phyloP scores from a whole-genome alignment of 345 rosid genomes.

The Linum tenue region DNA sequence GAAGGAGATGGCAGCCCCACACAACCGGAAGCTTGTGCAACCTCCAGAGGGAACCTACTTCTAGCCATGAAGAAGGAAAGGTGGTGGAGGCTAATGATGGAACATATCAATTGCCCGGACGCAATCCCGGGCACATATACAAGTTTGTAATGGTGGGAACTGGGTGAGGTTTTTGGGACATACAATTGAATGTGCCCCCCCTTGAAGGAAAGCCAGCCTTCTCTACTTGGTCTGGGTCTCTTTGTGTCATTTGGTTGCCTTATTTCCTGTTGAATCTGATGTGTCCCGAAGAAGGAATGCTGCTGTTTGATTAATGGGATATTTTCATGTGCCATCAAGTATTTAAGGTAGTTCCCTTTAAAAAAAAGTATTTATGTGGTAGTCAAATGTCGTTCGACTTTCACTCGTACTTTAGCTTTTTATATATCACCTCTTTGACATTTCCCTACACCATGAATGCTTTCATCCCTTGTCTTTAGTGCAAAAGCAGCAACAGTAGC shows the following conservation, averaged over 20 bases:
- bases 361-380: no score
- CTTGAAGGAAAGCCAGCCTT: not conserved
- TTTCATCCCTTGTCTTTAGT: no score
- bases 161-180: not conserved
- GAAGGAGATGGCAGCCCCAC: slow-evolving; percentile 68
- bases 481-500: no score
- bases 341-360: not conserved
- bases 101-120: not conserved
- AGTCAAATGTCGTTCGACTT: no score
- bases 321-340: not conserved
- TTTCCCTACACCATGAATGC: no score
- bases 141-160: not conserved
- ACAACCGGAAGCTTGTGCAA: slow-evolving; percentile 22
- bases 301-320: slow-evolving; percentile 4
- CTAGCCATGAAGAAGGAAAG: slow-evolving; percentile 19
- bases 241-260: not conserved
- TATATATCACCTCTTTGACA: no score
- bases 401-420: no score
- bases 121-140: not conserved
- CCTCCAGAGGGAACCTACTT: slow-evolving; percentile 82
- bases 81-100: not conserved
- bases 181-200: not conserved
- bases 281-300: not conserved
- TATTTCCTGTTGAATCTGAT: not conserved
- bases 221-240: not conserved